phyloP scores from a whole-genome alignment of 2,329 filamentous ascomycete species.

The Pseudogymnoascus sp. region DNA sequence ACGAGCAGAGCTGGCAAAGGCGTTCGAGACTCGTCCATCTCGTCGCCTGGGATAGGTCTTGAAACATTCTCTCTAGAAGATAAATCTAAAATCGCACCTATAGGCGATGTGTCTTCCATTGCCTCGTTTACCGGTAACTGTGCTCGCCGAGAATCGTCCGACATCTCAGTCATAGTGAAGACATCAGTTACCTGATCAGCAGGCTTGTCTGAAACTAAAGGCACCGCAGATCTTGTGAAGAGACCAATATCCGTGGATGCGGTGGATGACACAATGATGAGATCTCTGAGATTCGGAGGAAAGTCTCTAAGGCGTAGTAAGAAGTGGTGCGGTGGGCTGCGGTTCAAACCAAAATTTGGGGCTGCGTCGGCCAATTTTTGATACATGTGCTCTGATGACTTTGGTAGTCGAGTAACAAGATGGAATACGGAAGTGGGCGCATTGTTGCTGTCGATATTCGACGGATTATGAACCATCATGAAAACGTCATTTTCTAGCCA shows the following conservation, averaged over 20 bases:
- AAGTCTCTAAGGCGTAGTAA: conserved; percentile 72
- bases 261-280: conserved; percentile 75
- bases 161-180: conserved; percentile 65
- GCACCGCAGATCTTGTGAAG: conserved; percentile 62
- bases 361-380: conserved; percentile 70
- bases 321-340: conserved; percentile 65
- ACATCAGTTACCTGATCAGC: conserved; percentile 53
- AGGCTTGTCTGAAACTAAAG: conserved; percentile 53
- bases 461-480: conserved; percentile 67
- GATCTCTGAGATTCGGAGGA: conserved; percentile 69
- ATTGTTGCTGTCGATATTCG: conserved; percentile 43
- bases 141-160: conserved; percentile 67
- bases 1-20: conserved; percentile 79
- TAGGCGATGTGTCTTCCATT: conserved; percentile 62
- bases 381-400: conserved; percentile 53
- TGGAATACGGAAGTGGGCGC: conserved; percentile 65
- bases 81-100: conserved; percentile 78
- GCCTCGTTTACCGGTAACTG: conserved; percentile 63
- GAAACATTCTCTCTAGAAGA: conserved; percentile 71
- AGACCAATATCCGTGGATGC: conserved; percentile 71
- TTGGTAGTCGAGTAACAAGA: conserved; percentile 61
- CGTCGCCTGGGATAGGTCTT: conserved; percentile 68
- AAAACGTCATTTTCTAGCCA: conserved; percentile 90
- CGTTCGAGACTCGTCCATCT: conserved; percentile 68
- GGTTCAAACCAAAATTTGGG: conserved; percentile 58